Conservation (phyloP, 2,329 filamentous ascomycete genomes). For the Fusarium brevicatenulatum region DNA sequence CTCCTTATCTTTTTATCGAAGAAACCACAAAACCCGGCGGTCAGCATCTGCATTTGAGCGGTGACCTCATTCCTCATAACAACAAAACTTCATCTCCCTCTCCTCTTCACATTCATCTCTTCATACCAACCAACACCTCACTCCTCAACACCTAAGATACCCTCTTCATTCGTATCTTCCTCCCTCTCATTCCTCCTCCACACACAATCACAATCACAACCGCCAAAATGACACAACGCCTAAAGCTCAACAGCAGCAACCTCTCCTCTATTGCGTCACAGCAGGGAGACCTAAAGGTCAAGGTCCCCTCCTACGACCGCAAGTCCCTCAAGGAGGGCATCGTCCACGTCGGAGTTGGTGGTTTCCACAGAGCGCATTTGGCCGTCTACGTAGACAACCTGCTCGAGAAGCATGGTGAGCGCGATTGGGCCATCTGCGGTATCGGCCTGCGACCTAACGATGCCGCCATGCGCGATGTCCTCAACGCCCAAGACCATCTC, state of each 20-base stretch:
- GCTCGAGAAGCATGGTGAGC: slow-evolving; percentile 57
- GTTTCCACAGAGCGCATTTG: slow-evolving; percentile 65
- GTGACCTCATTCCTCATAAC: slow-evolving; percentile 35
- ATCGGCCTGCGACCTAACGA: slow-evolving; percentile 63
- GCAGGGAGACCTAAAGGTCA: slow-evolving; percentile 34
- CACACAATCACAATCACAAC: not conserved
- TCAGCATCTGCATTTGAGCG: slow-evolving; percentile 24
- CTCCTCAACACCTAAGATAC: not conserved
- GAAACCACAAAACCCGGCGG: slow-evolving; percentile 34
- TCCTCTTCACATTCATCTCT: not conserved
- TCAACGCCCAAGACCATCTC: slow-evolving; percentile 59
- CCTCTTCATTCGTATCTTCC: not conserved
- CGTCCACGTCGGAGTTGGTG: slow-evolving; percentile 64
- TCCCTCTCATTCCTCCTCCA: not conserved
- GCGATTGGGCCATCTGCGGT: slow-evolving; percentile 62
- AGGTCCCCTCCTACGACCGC: slow-evolving; percentile 57
- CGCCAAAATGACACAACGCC: slow-evolving; percentile 30
- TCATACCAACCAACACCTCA: not conserved
- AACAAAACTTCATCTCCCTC: not conserved
- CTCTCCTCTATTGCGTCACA: slow-evolving; percentile 37
- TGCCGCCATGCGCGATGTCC: slow-evolving; percentile 60
- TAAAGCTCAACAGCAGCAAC: slow-evolving; percentile 45
- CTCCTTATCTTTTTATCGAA: not conserved
- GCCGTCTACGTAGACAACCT: slow-evolving; percentile 62
- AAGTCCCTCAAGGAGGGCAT: slow-evolving; percentile 62